A percentile compares a stretch with the other conserved stretches of the same genome.
These are phyloP conservation scores for Eruca vesicaria DNA, from an alignment of 441 rosid species.

Conservation along the genomic window DNA sequence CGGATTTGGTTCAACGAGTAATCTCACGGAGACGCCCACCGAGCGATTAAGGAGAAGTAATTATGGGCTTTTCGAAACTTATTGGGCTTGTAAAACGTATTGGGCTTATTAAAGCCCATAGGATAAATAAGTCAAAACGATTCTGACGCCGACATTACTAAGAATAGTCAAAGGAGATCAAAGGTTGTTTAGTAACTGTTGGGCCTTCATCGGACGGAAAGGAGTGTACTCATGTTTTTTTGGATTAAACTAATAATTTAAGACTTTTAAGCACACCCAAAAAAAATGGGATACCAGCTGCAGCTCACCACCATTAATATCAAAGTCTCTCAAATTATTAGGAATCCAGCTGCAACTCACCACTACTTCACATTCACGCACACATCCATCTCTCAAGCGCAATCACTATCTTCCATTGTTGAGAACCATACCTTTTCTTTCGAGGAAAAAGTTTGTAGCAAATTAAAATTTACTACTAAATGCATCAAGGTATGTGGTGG, in stretches of 20 bases:
- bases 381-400: conserved; percentile 16
- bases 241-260: conserved; percentile 24
- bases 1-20: neutral
- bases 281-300: conserved; percentile 34
- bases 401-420: conserved; percentile 23
- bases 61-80: neutral
- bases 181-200: neutral
- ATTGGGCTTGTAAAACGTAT: conserved; percentile 6
- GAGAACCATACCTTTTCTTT: neutral
- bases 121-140: neutral
- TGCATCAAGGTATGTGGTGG: neutral
- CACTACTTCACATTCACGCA: conserved; percentile 20
- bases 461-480: neutral
- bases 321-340: neutral
- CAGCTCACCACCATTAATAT: conserved; percentile 14
- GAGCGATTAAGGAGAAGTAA: neutral
- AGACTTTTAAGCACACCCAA: neutral
- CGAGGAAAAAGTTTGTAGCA: neutral
- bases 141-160: conserved; percentile 25
- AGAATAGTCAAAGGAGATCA: conserved; percentile 17
- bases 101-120: conserved; percentile 2
- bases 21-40: neutral
- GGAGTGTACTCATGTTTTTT: conserved; percentile 14
- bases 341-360: conserved; percentile 39
- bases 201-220: conserved; percentile 8